phyloP scores from a whole-genome alignment of 345 rosid genomes.

The Gossypium turneri region DNA sequence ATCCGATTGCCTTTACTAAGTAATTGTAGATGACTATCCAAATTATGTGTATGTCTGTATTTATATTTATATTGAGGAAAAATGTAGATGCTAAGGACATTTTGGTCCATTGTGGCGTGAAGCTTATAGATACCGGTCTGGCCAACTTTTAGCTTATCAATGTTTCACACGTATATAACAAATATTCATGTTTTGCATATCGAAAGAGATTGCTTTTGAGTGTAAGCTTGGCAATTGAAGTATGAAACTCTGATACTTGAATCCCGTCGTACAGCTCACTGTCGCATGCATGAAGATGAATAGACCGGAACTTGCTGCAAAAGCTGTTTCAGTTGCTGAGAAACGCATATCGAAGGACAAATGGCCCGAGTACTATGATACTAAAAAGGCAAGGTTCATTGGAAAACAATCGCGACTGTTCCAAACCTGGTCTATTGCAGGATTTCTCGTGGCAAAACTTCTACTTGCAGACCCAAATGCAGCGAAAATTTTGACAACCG shows the following conservation, averaged over 20 bases:
- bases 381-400: slow-evolving; percentile 64
- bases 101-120: background rate
- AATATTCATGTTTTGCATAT: background rate
- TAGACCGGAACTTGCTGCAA: slow-evolving; percentile 76
- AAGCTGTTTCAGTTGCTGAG: slow-evolving; percentile 68
- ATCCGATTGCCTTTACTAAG: background rate
- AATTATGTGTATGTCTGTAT: background rate
- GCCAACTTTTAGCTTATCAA: background rate
- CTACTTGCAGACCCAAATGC: slow-evolving; percentile 61
- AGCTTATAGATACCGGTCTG: background rate
- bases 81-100: background rate
- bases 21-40: background rate
- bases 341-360: slow-evolving; percentile 60
- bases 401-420: slow-evolving; percentile 76
- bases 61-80: too few relatives aligned
- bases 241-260: background rate
- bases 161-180: background rate
- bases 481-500: slow-evolving; percentile 48
- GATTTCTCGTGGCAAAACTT: slow-evolving; percentile 80
- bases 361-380: slow-evolving; percentile 93
- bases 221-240: background rate
- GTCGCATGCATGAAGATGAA: slow-evolving; percentile 88
- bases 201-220: background rate
- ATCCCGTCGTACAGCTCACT: slow-evolving; percentile 45
- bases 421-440: slow-evolving; percentile 92